These are phyloP conservation scores for Alternaria arborescens DNA, from an alignment of 2,329 filamentous ascomycete species.

Conservation along the genomic window DNA sequence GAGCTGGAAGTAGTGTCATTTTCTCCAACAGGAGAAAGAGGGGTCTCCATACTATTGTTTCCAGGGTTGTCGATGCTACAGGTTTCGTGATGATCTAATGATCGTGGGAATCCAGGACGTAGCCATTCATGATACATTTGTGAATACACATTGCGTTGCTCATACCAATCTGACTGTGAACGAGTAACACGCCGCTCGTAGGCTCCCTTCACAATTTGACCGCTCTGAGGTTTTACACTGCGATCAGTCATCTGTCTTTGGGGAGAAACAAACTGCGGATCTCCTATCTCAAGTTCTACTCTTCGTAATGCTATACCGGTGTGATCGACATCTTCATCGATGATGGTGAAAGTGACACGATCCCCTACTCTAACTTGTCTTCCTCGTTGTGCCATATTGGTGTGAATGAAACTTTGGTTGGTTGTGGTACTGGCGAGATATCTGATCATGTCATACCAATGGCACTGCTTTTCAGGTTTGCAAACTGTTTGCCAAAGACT, in stretches of 20 bases:
- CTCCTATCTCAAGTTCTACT: background rate
- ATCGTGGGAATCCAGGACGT: background rate
- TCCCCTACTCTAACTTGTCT: background rate
- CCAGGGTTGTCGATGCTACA: background rate
- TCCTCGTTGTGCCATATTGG: background rate
- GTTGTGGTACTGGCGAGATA: background rate
- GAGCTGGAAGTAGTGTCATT: too few relatives aligned
- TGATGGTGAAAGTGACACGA: background rate
- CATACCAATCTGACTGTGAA: background rate
- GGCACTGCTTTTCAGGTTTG: background rate
- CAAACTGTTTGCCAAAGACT: conserved; percentile 4
- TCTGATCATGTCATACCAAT: background rate
- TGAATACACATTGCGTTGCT: background rate
- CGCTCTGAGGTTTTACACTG: background rate
- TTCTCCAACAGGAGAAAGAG: background rate
- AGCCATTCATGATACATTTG: background rate
- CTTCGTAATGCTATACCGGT: background rate
- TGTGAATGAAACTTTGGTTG: background rate
- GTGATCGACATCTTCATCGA: background rate
- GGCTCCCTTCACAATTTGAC: background rate
- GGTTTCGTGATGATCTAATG: background rate
- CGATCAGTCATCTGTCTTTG: background rate
- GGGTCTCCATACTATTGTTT: background rate
- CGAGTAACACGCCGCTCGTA: background rate
- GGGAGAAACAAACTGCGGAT: background rate